Conservation (phyloP, 768 basidiomycete species). For the Phanerochaete carnosa region DNA sequence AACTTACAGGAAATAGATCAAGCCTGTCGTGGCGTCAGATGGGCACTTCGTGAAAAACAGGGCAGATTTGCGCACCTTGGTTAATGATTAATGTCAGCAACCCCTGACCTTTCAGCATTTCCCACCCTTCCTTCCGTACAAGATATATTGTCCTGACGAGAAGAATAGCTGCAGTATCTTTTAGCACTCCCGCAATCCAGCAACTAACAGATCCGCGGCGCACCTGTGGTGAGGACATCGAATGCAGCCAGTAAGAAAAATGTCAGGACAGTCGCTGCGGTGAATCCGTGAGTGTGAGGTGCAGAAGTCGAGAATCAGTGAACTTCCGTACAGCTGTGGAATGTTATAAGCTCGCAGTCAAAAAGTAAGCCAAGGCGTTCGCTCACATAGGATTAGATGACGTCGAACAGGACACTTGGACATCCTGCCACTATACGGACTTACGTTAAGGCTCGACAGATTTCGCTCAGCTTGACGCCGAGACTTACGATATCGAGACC, state of each 20-base stretch:
- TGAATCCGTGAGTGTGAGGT: not conserved
- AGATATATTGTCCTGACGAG: not conserved
- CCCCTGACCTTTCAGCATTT: not conserved
- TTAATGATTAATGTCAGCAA: not conserved
- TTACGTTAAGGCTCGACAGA: not conserved
- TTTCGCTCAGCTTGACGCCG: no score
- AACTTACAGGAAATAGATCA: slow-evolving; percentile 4
- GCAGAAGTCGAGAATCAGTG: not conserved
- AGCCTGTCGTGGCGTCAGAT: not conserved
- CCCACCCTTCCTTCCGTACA: not conserved
- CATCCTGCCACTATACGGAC: slow-evolving; percentile 1
- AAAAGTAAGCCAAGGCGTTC: not conserved
- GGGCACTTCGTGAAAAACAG: not conserved
- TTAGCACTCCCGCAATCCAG: not conserved
- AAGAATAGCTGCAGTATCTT: not conserved
- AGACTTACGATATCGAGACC: slow-evolving; percentile 8
- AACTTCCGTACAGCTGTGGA: not conserved
- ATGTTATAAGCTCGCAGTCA: not conserved
- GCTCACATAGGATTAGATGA: slow-evolving; percentile 11
- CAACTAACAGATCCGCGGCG: not conserved
- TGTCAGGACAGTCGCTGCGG: slow-evolving; percentile 6
- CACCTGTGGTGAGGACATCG: slow-evolving; percentile 10
- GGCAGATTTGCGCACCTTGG: not conserved
- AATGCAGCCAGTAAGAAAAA: slow-evolving; percentile 7
- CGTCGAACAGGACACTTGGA: slow-evolving; percentile 7